phyloP scores from a whole-genome alignment of 108 stramenopile species.

The Cyclotella kingstonii region DNA sequence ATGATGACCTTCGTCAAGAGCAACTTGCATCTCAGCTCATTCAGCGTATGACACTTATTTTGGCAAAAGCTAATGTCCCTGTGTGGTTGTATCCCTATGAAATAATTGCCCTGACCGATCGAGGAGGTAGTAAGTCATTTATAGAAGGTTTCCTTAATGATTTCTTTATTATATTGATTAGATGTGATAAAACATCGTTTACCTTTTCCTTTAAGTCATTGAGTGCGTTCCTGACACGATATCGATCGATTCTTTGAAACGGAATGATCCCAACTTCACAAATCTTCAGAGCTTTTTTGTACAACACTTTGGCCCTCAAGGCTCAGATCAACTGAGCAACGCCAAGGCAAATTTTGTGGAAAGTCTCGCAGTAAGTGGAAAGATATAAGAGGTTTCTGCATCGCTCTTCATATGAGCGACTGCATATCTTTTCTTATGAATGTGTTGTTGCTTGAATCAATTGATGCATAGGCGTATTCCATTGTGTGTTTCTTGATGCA shows the following conservation, averaged over 20 bases:
- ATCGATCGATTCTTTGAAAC: constrained; percentile 86
- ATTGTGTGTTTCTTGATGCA: constrained; percentile 93
- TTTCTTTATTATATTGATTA: neutral
- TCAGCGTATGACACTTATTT: constrained; percentile 79
- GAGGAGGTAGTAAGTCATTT: constrained; percentile 63
- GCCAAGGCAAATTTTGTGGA: constrained; percentile 92
- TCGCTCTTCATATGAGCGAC: neutral
- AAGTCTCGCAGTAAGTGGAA: constrained; percentile 78
- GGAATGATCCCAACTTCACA: constrained; percentile 80
- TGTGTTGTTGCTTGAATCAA: neutral
- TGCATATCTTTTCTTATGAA: neutral
- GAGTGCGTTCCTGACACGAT: constrained; percentile 97
- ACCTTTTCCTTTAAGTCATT: constrained; percentile 55
- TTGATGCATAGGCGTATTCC: constrained; percentile 67
- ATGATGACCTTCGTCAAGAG: constrained; percentile 98
- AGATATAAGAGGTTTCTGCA: too few relatives aligned
- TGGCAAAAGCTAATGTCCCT: constrained; percentile 81
- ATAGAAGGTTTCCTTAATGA: neutral
- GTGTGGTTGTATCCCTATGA: constrained; percentile 95
- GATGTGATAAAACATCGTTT: neutral
- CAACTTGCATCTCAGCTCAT: constrained; percentile 93
- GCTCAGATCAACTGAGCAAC: constrained; percentile 52
- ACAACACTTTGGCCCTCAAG: constrained; percentile 71
- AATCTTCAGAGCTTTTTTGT: constrained; percentile 83
- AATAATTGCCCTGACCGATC: constrained; percentile 87